phyloP scores from a whole-genome alignment of 805 yeast genomes.

The Pichia ethanolica region DNA sequence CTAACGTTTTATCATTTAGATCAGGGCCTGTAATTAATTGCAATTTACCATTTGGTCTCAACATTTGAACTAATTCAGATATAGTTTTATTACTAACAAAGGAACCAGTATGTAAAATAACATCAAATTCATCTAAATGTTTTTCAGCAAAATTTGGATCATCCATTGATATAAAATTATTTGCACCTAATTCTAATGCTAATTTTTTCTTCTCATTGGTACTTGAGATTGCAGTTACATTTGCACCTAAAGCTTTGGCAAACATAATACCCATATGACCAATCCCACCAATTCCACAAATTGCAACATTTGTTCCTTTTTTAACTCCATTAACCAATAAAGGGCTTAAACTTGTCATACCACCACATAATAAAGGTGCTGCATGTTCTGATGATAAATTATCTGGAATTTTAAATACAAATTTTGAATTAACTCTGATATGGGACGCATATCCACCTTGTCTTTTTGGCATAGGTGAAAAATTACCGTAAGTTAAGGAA shows the following conservation, averaged over 20 bases:
- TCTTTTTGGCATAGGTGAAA: constrained; percentile 34
- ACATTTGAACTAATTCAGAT: constrained; percentile 18
- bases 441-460: constrained; percentile 48
- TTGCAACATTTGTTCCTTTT: constrained; percentile 42
- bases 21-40: constrained; percentile 21
- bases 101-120: constrained; percentile 42
- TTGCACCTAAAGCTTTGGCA: constrained; percentile 53
- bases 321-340: constrained; percentile 33
- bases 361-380: constrained; percentile 54
- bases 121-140: constrained; percentile 32
- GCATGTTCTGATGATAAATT: constrained; percentile 31
- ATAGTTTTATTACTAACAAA: constrained; percentile 26
- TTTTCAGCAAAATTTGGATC: constrained; percentile 35
- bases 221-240: constrained; percentile 52
- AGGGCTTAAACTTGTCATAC: constrained; percentile 46
- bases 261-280: constrained; percentile 39
- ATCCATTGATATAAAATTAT: constrained; percentile 45
- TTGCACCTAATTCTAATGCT: constrained; percentile 45
- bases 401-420: constrained; percentile 42
- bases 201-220: constrained; percentile 40
- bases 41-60: constrained; percentile 27
- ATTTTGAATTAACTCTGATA: constrained; percentile 35
- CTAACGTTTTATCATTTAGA: background rate
- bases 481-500: constrained; percentile 48
- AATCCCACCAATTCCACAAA: constrained; percentile 39